Conservation (phyloP, 768 basidiomycete species). For the Naematelia aurantialba region DNA sequence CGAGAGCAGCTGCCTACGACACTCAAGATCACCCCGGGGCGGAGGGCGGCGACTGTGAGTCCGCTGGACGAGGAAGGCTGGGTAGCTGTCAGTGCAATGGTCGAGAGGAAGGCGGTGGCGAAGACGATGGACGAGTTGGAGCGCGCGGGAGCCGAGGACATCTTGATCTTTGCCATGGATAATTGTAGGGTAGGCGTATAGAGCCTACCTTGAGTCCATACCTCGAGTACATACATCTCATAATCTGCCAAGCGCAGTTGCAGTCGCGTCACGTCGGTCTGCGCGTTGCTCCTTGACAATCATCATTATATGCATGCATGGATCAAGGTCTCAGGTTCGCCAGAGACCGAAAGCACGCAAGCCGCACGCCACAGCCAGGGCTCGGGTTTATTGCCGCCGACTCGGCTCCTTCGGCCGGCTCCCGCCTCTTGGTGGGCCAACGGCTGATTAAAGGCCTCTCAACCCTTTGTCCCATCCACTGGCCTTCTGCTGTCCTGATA, state of each 20-base stretch:
- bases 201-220: slow-evolving; percentile 6
- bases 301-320: too few relatives aligned
- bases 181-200: slow-evolving; percentile 78
- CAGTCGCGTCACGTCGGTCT: too few relatives aligned
- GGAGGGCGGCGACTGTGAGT: slow-evolving; percentile 76
- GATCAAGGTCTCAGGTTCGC: too few relatives aligned
- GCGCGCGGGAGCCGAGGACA: slow-evolving; percentile 79
- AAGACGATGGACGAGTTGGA: slow-evolving; percentile 83
- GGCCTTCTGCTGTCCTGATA: too few relatives aligned
- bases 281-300: too few relatives aligned
- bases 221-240: slow-evolving; percentile 3
- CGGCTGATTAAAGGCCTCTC: too few relatives aligned
- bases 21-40: slow-evolving; percentile 74
- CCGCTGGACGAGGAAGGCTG: slow-evolving; percentile 77
- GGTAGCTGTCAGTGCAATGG: slow-evolving; percentile 91
- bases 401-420: too few relatives aligned
- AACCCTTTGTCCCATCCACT: too few relatives aligned
- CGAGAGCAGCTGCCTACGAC: slow-evolving; percentile 63
- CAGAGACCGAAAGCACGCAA: too few relatives aligned
- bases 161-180: slow-evolving; percentile 81
- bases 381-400: too few relatives aligned
- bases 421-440: too few relatives aligned
- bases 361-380: too few relatives aligned
- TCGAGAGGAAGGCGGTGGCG: slow-evolving; percentile 75
- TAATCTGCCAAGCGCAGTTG: slow-evolving; percentile 3